These are phyloP conservation scores for Verticillium longisporum DNA, from an alignment of 2,329 filamentous ascomycete genomes.

Conservation along the genomic window DNA sequence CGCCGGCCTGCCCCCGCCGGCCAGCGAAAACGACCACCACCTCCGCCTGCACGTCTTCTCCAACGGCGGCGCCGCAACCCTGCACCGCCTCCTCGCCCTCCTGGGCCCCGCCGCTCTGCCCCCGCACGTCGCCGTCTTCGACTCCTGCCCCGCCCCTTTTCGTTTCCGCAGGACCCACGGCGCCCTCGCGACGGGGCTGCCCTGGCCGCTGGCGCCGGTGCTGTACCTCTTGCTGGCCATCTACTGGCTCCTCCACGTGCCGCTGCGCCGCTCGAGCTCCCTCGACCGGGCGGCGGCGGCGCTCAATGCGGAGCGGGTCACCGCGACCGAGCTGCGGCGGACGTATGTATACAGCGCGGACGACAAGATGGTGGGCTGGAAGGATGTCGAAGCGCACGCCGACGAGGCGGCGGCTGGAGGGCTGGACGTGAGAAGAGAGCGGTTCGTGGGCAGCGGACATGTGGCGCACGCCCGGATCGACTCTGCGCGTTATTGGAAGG, in stretches of 20 bases:
- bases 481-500: conserved; percentile 41
- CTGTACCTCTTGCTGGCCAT: conserved; percentile 24
- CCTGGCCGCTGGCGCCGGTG: conserved; percentile 24
- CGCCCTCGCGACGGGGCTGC: conserved; percentile 28
- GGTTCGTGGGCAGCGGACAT: conserved; percentile 40
- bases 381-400: conserved; percentile 42
- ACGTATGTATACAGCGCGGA: conserved; percentile 45
- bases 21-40: conserved; percentile 16
- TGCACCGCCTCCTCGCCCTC: conserved; percentile 27
- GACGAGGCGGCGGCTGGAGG: conserved; percentile 28
- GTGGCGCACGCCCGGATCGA: conserved; percentile 42
- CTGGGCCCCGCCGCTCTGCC: conserved; percentile 25
- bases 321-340: conserved; percentile 32
- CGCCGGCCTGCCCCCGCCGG: conserved; percentile 8
- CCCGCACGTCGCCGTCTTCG: conserved; percentile 35
- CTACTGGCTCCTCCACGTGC: conserved; percentile 23
- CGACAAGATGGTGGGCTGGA: conserved; percentile 39
- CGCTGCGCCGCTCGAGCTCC: conserved; percentile 18
- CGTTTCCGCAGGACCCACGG: conserved; percentile 29
- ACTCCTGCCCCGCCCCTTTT: conserved; percentile 42
- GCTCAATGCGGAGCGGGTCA: conserved; percentile 25
- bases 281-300: conserved; percentile 26
- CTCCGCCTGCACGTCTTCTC: conserved; percentile 45
- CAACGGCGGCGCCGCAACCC: conserved; percentile 41
- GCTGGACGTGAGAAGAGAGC: conserved; percentile 34